These are phyloP conservation scores for Lasiodiplodia hormozganensis DNA, from an alignment of 2,329 filamentous ascomycete genomes.

Conservation along the genomic window DNA sequence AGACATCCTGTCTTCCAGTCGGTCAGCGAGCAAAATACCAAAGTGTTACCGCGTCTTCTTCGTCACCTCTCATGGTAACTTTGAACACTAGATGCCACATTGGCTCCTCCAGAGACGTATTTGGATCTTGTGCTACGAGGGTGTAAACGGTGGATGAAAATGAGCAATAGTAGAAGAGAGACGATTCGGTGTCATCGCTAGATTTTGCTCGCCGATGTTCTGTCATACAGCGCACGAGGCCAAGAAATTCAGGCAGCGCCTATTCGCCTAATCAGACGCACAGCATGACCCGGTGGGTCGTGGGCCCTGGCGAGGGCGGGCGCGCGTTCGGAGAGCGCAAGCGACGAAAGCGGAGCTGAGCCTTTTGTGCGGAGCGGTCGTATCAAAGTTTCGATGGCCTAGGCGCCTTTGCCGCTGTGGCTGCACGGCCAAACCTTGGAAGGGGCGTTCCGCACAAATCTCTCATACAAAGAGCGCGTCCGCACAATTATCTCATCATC, in stretches of 20 bases:
- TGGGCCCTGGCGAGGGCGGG: not conserved
- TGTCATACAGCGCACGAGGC: not conserved
- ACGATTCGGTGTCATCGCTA: not conserved
- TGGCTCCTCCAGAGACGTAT: not conserved
- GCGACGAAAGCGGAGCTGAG: conserved; percentile 21
- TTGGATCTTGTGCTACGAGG: not conserved
- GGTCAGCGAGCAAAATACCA: not conserved
- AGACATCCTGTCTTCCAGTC: not conserved
- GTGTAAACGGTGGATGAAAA: not conserved
- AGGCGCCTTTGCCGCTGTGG: not conserved
- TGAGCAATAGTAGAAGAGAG: not conserved
- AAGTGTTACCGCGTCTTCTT: not conserved
- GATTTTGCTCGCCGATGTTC: not conserved
- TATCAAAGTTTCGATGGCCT: conserved; percentile 7
- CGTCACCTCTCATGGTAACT: not conserved
- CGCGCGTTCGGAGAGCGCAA: conserved; percentile 1
- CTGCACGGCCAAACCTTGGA: not conserved
- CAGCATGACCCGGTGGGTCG: not conserved
- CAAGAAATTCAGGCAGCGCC: not conserved
- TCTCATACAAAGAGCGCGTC: conserved; percentile 8
- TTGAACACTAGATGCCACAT: not conserved
- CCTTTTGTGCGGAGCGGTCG: conserved; percentile 25
- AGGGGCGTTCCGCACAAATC: conserved; percentile 18
- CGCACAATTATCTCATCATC: conserved; percentile 4
- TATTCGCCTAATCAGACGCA: conserved; percentile 5